Evolutionary conservation across 2,329 filamentous ascomycete genomes (phyloP).

Genomic region (Sporothrix protearum): DNA sequence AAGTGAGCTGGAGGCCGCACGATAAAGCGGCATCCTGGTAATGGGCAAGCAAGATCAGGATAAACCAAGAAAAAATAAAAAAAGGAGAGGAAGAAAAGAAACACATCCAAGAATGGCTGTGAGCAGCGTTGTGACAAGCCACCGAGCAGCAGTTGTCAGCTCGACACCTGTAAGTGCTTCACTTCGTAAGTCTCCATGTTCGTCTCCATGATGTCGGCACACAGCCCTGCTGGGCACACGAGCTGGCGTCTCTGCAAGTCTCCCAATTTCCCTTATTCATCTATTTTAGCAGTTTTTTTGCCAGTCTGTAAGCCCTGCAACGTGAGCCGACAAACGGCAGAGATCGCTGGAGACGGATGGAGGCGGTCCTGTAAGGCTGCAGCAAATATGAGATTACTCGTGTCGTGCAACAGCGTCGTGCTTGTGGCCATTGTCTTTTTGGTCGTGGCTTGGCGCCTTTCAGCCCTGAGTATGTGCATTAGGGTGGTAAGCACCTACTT

Average conservation of each 20-base stretch:
- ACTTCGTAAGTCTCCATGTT: not conserved
- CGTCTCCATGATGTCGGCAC: not conserved
- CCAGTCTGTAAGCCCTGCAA: not conserved
- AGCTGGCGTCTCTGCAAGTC: not conserved
- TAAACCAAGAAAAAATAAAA: too few relatives aligned
- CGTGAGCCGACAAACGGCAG: conserved; percentile 14
- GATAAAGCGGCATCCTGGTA: not conserved
- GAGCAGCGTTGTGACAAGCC: not conserved
- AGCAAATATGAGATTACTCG: not conserved
- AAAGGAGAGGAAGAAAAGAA: too few relatives aligned
- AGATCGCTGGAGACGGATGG: not conserved
- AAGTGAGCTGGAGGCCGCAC: not conserved
- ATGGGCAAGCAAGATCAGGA: not conserved
- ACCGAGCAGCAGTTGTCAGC: not conserved
- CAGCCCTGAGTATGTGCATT: too few relatives aligned
- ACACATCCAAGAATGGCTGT: not conserved
- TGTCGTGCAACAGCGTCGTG: not conserved
- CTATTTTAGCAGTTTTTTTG: not conserved
- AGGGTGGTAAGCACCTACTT: too few relatives aligned
- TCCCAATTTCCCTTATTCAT: too few relatives aligned
- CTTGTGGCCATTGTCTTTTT: not conserved
- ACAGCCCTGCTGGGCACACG: not conserved
- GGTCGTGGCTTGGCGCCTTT: not conserved
- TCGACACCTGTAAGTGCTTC: not conserved
- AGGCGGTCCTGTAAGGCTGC: not conserved